Evolutionary conservation across 2,329 filamentous ascomycete species (phyloP), one percentile per base, ranked within the genome.

Genomic region (Cercospora sp.): DNA sequence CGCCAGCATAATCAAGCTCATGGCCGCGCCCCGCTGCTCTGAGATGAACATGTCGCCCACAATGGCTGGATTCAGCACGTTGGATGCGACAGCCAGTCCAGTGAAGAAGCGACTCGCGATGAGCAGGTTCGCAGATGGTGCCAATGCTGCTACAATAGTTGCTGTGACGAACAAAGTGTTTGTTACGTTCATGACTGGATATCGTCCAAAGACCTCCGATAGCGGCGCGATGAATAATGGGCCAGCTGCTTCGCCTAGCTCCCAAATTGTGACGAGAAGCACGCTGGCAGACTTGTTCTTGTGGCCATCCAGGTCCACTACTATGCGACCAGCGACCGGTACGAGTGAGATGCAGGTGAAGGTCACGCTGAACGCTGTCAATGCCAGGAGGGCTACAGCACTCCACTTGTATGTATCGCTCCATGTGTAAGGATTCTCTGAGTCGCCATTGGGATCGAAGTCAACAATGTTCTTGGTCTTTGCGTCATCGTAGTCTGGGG

Each of bases 21-120:
- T 86, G 7, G 87, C 84, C 0, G 82, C 82, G 26, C 88, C 88
- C 16, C 87, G 81, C 74, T 86, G 80, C 65, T 89, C 87, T 0
- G 83, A 79, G 1, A 80, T 77, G 74, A 89, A 89, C 70, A 90
- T 85, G 74, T 90, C 88, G 26, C 88, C 88, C 18, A 90, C 83
- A 63, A 90, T 87, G 26, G 87, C 86, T 0, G 88, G 88, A 70
- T 85, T 87, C 18, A 90, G 80, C 8, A 89, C 87, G 70, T 88
- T 82, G 3, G 80, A 79, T 21, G 81, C 79, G 5, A 84, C 82
- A 51, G 80, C 78, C 34, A 81, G 71, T 49, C 81, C 81, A 53
- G 82, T 82, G 67, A 85, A 77, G 71, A 81, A 81, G 45, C 82
- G 72, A 0, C 80, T 78, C 8, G 76, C 76, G 61, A 84, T 82